Conservation (phyloP, 1,284 basidiomycete species). For the Lignosus rhinocerotis region DNA sequence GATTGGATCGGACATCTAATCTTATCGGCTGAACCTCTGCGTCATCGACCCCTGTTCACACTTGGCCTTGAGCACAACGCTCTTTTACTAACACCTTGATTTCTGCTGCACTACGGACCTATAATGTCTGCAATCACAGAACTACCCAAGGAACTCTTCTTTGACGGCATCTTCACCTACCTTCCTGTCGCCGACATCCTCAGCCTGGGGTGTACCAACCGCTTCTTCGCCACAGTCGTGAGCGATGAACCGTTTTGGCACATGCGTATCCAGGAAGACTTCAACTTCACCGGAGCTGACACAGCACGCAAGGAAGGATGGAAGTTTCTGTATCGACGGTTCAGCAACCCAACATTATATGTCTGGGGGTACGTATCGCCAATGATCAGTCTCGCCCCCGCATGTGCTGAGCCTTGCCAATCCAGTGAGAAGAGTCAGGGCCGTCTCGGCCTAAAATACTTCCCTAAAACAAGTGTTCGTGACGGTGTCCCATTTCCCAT, state of each 20-base stretch:
- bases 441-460: constrained; percentile 52
- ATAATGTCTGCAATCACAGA: constrained; percentile 39
- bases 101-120: too few relatives aligned
- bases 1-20: constrained; percentile 10
- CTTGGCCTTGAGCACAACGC: not conserved
- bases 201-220: constrained; percentile 56
- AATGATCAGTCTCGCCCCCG: not conserved
- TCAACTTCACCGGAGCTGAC: constrained; percentile 69
- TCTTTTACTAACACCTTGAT: not conserved
- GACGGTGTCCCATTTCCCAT: constrained; percentile 62
- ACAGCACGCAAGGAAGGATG: constrained; percentile 76
- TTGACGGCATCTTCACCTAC: constrained; percentile 70
- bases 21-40: not conserved
- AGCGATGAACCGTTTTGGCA: constrained; percentile 85
- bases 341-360: constrained; percentile 60
- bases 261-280: constrained; percentile 68
- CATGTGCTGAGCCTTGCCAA: not conserved
- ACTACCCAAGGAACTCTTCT: constrained; percentile 69
- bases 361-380: constrained; percentile 73
- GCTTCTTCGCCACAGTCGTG: constrained; percentile 55
- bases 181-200: constrained; percentile 63
- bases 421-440: constrained; percentile 56
- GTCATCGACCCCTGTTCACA: constrained; percentile 2
- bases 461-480: constrained; percentile 38
- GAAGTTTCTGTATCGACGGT: constrained; percentile 76